Evolutionary conservation across 2,329 filamentous ascomycete genomes (phyloP), one percentile per base, ranked within the genome.

Genomic region (Ascochyta rabiei): DNA sequence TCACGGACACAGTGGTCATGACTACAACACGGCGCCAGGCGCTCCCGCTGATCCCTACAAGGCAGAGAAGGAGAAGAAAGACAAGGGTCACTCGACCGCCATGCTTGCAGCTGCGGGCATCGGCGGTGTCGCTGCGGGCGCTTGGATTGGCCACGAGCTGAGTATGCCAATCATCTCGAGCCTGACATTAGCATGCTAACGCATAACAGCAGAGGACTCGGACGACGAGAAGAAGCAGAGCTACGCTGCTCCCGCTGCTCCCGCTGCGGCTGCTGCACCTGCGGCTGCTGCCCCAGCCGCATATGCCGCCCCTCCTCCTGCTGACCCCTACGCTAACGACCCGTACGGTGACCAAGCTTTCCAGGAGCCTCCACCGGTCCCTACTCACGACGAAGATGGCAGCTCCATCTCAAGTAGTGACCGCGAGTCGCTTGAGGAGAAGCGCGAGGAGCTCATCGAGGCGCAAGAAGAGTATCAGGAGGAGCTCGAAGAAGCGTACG

Each of bases 91-190:
- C 46, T 70, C 68, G 4, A 78, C 77, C 48, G 80, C 80, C 31
- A 80, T 81, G 63, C 77, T 84, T 64, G 69, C 86, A 18, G 75
- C 84, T 33, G 84, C 80, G 19, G 85, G 81, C 47, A 82, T 82
- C 6, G 86, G 80, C 38, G 86, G 85, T 66, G 57, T 86, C 24
- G 84, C 85, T 30, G 86, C 82, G 10, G 85, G 85, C 41, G 86
- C 83, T 4, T 66, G 85, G 31, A 71, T 87, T 52, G 81, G 80
- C 12, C 78, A 86, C 65, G 82, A 82, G 48, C 59, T 85, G 13
- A 75, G 85, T 87, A 78, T 53, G 80, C 77, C 44, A 42, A 0
- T 21, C 5, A 30, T 51, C 5, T 18, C 6, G n/a, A 13, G 24
- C 41, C 16, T 31, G 2, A 24, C 2, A 12, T 24, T 33, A 30